Evolutionary conservation across 306 rosid species (phyloP).

Genomic region (Quercus robur): DNA sequence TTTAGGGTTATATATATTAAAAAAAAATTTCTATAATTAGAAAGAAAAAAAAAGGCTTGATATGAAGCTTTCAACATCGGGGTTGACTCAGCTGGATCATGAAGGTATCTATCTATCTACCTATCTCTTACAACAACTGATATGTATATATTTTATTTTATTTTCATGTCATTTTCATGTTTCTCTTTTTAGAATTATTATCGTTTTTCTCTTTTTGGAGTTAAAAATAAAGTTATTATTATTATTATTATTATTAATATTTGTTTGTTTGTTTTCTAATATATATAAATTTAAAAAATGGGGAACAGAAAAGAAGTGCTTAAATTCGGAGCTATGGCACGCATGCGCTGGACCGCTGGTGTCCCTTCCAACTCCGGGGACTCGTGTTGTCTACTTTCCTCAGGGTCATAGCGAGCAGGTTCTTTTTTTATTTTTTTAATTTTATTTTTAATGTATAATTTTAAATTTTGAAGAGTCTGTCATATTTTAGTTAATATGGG

Average conservation of each 20-base stretch:
- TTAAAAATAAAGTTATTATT: not conserved
- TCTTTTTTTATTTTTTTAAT: not conserved
- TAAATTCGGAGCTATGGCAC: slow-evolving; percentile 97
- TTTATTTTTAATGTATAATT: slow-evolving; percentile 16
- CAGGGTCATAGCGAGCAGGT: slow-evolving; percentile 97
- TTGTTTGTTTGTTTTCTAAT: not conserved
- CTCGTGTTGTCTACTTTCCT: slow-evolving; percentile 86
- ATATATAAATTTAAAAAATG: not conserved
- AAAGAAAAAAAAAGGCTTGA: slow-evolving; percentile 40
- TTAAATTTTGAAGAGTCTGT: not conserved
- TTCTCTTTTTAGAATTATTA: slow-evolving; percentile 25
- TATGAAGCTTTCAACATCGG: slow-evolving; percentile 87
- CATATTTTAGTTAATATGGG: not conserved
- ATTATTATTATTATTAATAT: not conserved
- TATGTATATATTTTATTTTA: slow-evolving; percentile 17
- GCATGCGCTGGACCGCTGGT: slow-evolving; percentile 93
- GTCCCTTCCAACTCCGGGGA: slow-evolving; percentile 68
- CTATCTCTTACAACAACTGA: slow-evolving; percentile 1
- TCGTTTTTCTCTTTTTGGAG: slow-evolving; percentile 26
- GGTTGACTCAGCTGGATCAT: slow-evolving; percentile 75
- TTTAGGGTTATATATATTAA: slow-evolving; percentile 42
- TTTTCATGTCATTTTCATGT: slow-evolving; percentile 32
- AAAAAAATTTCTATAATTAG: slow-evolving; percentile 26
- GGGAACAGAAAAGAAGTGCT: slow-evolving; percentile 76
- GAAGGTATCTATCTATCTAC: slow-evolving; percentile 56